These are phyloP conservation scores for Euphrasia arctica DNA, from an alignment of 305 asterid genomes.

Conservation along the genomic window DNA sequence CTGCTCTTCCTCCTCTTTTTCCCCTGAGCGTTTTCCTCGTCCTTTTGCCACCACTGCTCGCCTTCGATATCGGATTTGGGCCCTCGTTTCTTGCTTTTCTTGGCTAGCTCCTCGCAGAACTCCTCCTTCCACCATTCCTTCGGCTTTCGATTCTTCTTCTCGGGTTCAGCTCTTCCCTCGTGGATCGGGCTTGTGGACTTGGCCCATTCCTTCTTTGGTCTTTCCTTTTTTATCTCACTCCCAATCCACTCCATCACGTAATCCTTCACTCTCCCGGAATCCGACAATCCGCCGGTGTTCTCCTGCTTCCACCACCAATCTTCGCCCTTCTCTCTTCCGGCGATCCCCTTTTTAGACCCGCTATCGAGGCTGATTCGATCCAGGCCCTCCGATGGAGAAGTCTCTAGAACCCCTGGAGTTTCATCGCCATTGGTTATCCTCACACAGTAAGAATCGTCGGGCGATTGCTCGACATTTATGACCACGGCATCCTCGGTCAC, in stretches of 20 bases:
- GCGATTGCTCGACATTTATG: conserved; percentile 54
- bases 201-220: conserved; percentile 80
- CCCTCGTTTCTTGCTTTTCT: conserved; percentile 74
- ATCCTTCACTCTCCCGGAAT: conserved; percentile 72
- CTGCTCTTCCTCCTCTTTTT: conserved; percentile 47
- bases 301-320: conserved; percentile 99
- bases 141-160: conserved; percentile 65
- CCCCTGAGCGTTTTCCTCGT: conserved; percentile 48
- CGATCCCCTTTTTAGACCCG: conserved; percentile 45
- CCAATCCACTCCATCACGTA: conserved; percentile 98
- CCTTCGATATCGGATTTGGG: conserved; percentile 44
- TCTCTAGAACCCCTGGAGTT: conserved; percentile 21
- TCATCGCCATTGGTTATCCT: conserved; percentile 34
- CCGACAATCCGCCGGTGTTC: conserved; percentile 39
- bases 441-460: conserved; percentile 54
- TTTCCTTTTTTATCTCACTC: conserved; percentile 84
- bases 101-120: conserved; percentile 87
- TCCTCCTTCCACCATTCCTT: conserved; percentile 99
- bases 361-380: conserved; percentile 62
- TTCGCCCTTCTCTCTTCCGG: conserved; percentile 67
- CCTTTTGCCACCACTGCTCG: conserved; percentile 51
- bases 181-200: conserved; percentile 59
- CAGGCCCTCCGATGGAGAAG: conserved; percentile 50
- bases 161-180: conserved; percentile 5
- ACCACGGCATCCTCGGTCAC: conserved; percentile 47